These are phyloP conservation scores for Vigna radiata DNA, from an alignment of 306 rosid species.

Conservation along the genomic window DNA sequence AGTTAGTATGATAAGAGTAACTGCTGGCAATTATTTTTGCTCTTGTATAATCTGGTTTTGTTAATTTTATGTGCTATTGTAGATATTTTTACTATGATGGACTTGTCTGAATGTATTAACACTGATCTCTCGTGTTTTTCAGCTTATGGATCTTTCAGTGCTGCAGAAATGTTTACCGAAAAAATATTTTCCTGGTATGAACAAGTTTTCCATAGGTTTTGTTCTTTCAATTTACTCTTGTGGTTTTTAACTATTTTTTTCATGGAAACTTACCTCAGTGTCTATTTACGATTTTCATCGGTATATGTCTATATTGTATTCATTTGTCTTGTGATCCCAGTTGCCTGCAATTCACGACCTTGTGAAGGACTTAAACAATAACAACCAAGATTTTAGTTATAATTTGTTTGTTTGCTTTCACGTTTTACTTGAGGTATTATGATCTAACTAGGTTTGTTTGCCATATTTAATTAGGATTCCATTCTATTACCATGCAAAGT, in stretches of 20 bases:
- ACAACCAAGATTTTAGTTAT: not conserved
- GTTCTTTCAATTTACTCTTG: not conserved
- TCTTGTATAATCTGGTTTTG: conserved; percentile 11
- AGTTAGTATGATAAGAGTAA: conserved; percentile 17
- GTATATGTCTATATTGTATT: not conserved
- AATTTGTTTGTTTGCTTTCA: conserved; percentile 17
- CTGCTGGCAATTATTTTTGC: not conserved
- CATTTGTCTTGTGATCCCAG: not conserved
- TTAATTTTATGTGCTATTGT: not conserved
- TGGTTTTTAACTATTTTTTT: not conserved
- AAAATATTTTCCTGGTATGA: conserved; percentile 59
- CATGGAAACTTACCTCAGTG: not conserved
- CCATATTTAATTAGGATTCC: conserved; percentile 58
- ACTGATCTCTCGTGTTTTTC: conserved; percentile 46
- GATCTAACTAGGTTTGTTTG: conserved; percentile 39
- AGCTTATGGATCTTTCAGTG: conserved; percentile 71
- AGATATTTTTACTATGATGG: conserved; percentile 21
- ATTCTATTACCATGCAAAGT: conserved; percentile 62
- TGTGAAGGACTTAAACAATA: conserved; percentile 1
- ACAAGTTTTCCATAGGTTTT: conserved; percentile 1
- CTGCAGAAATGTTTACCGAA: conserved; percentile 58
- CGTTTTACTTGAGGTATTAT: conserved; percentile 29
- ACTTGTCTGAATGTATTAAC: not conserved
- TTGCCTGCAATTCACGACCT: conserved; percentile 2
- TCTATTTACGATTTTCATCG: not conserved